Evolutionary conservation across 768 basidiomycete genomes (phyloP), one percentile per base, ranked within the genome.

Genomic region (Lactifluus pinguis): DNA sequence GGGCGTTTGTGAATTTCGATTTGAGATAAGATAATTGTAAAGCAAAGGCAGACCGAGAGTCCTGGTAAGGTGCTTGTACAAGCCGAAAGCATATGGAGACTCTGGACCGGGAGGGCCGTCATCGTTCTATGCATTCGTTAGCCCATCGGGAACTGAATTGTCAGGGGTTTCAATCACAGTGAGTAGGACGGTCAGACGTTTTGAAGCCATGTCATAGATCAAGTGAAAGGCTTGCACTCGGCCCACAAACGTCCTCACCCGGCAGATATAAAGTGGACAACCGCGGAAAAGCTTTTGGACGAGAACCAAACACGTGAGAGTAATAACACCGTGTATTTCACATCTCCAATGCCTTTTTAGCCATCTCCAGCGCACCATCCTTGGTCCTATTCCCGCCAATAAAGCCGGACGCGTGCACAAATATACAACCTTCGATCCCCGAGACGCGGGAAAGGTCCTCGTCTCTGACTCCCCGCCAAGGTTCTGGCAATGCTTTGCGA

Each of bases 341-440:
- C 54, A 70, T 59, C 11, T 56, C 67, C 61, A 95, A 73, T 21
- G 90, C 87, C 62, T 80, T 74, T 72, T 77, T 78, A 6, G 94
- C 95, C 70, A 98, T 83, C 68, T 78, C 74, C 68, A 98, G 73
- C 2, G 89, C 91, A 25, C 95, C 95, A 44, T 90, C 90, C 75
- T 83, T 89, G 2, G 94, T 93, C 72, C 88, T 85, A 73, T 95
- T 94, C 29, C 94, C 94, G 68, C 97, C 97, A 69, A 94, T 98
- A 72, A 99, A 99, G 8, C 97, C 97, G 60, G 87, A 89, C 1
- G 95, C 92, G 74, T 99, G 97, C 29, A 95, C 85, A 69, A 99
- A 99, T 56, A 97, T 83, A 54, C 95, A 81, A 1, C 86, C 92
- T 0, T 83, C 80, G 61, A 98, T 83, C 2, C 92, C 91, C 15